These are phyloP conservation scores for Eucommia ulmoides DNA, from an alignment of 257 asterid genomes.

Conservation along the genomic window DNA sequence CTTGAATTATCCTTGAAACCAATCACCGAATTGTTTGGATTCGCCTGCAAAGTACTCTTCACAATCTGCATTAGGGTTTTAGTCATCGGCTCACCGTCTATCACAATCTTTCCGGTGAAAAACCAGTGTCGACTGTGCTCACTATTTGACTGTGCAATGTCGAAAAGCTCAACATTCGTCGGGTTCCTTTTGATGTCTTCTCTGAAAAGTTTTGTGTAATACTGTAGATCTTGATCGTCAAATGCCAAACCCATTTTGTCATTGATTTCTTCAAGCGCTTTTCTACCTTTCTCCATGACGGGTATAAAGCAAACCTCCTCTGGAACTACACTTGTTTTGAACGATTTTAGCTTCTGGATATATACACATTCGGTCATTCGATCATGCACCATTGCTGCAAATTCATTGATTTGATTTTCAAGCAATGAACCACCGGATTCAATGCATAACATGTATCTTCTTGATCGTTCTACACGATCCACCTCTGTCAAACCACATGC, in stretches of 20 bases:
- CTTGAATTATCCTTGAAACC: constrained; percentile 97
- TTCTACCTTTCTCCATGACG: constrained; percentile 83
- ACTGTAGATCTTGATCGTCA: constrained; percentile 85
- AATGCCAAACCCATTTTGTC: constrained; percentile 85
- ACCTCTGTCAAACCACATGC: constrained; percentile 75
- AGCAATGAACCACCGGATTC: constrained; percentile 30
- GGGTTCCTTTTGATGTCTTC: constrained; percentile 83
- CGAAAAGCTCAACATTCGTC: constrained; percentile 82
- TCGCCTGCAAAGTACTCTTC: constrained; percentile 68
- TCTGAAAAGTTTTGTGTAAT: constrained; percentile 71
- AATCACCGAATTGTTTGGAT: constrained; percentile 79
- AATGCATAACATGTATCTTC: constrained; percentile 58
- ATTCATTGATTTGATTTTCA: constrained; percentile 54
- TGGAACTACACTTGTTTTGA: constrained; percentile 50
- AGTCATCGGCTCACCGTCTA: constrained; percentile 60
- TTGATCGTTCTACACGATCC: constrained; percentile 62
- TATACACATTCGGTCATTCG: constrained; percentile 89
- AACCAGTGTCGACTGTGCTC: constrained; percentile 99
- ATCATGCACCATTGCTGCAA: constrained; percentile 77
- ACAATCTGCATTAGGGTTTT: constrained; percentile 87
- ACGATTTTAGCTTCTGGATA: constrained; percentile 56
- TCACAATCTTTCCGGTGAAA: constrained; percentile 66
- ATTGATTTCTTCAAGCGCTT: constrained; percentile 85
- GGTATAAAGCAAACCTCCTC: constrained; percentile 67
- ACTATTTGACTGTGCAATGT: constrained; percentile 95